phyloP scores from a whole-genome alignment of 2,329 filamentous ascomycete genomes.

The Drechslerella dactyloides region DNA sequence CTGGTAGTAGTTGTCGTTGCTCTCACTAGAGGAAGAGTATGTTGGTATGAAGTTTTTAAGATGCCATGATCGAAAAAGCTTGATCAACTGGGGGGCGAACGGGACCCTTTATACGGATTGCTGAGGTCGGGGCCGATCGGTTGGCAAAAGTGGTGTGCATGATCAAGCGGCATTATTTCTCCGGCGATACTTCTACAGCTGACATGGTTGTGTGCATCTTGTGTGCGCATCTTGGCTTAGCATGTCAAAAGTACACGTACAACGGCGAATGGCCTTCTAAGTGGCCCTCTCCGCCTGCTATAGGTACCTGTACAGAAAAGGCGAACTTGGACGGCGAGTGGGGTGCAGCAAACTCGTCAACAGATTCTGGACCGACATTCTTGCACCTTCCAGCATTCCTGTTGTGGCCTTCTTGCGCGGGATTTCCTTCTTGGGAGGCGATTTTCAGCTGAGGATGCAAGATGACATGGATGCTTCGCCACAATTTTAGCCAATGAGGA shows the following conservation, averaged over 20 bases:
- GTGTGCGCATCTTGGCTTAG: neutral
- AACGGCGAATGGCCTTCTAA: too few species aligned
- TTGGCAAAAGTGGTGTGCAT: slow-evolving; percentile 25
- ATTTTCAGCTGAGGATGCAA: slow-evolving; percentile 46
- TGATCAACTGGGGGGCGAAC: slow-evolving; percentile 20
- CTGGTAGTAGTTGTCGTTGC: neutral
- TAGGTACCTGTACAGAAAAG: neutral
- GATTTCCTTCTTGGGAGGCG: slow-evolving; percentile 17
- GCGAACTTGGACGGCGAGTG: neutral
- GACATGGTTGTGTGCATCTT: slow-evolving; percentile 45
- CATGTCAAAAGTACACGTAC: slow-evolving; percentile 11
- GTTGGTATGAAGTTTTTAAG: slow-evolving; percentile 1
- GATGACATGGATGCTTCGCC: slow-evolving; percentile 49
- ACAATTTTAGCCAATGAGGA: slow-evolving; percentile 27
- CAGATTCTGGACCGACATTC: slow-evolving; percentile 26
- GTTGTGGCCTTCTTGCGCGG: neutral
- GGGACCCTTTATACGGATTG: slow-evolving; percentile 20
- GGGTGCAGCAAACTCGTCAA: neutral
- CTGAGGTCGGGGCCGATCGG: slow-evolving; percentile 2
- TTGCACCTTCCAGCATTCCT: slow-evolving; percentile 27
- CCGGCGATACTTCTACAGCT: slow-evolving; percentile 15
- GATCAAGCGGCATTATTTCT: slow-evolving; percentile 30
- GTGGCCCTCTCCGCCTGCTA: too few species aligned
- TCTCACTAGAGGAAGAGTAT: neutral
- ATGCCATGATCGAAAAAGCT: neutral